phyloP scores from a whole-genome alignment of 192 early-diverging fungal genomes.

The Spinellus fusiger region DNA sequence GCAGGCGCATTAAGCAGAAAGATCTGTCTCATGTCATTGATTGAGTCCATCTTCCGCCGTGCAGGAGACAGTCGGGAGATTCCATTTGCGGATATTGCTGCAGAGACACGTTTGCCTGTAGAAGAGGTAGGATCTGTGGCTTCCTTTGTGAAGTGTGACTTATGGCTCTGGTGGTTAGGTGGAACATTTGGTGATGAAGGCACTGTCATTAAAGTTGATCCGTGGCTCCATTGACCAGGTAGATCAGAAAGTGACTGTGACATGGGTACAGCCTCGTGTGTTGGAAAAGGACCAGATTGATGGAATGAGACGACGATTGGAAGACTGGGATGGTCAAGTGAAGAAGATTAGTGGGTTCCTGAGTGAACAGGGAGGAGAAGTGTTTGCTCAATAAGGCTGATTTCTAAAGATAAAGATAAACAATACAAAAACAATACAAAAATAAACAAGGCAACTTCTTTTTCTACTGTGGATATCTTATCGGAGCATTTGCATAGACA shows the following conservation, averaged over 20 bases:
- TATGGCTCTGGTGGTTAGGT: constrained; percentile 60
- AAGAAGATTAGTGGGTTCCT: constrained; percentile 62
- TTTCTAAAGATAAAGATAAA: constrained; percentile 7
- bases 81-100: constrained; percentile 74
- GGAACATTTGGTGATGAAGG: constrained; percentile 98
- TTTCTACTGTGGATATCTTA: no score
- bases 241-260: constrained; percentile 76
- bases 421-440: not conserved
- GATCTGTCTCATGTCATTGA: constrained; percentile 94
- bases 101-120: constrained; percentile 68
- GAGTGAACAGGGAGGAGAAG: constrained; percentile 68
- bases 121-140: no score
- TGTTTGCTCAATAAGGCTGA: constrained; percentile 47
- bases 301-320: constrained; percentile 72
- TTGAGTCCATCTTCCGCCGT: constrained; percentile 90
- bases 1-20: constrained; percentile 84
- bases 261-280: constrained; percentile 98
- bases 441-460: no score
- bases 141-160: not conserved
- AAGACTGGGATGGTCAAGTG: constrained; percentile 84
- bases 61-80: constrained; percentile 68
- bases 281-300: constrained; percentile 86
- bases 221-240: constrained; percentile 96
- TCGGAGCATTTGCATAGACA: no score
- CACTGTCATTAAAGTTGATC: constrained; percentile 87